A percentile compares a stretch with the other conserved stretches of the same genome.
phyloP scores from a whole-genome alignment of 1,284 basidiomycete species.

The Boletellus deceptivus region DNA sequence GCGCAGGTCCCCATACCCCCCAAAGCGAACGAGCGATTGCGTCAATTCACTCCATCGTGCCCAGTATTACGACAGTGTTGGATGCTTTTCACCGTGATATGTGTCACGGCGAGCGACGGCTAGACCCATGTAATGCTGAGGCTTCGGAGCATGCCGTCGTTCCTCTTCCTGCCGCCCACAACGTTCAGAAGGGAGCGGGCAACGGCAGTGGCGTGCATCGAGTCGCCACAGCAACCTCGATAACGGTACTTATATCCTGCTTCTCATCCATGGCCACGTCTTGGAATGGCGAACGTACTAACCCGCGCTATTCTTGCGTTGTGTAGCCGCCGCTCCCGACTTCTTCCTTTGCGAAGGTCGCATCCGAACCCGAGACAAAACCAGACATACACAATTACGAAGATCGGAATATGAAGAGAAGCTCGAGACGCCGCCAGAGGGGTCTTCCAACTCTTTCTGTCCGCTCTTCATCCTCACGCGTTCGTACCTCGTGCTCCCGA shows the following conservation, averaged over 20 bases:
- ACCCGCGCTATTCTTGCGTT: slow-evolving; percentile 14
- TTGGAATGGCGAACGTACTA: slow-evolving; percentile 19
- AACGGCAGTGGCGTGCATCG: slow-evolving; percentile 27
- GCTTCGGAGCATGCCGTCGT: slow-evolving; percentile 3
- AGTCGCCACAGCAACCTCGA: slow-evolving; percentile 33
- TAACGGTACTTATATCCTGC: slow-evolving; percentile 32
- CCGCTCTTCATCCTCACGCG: slow-evolving; percentile 10
- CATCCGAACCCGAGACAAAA: slow-evolving; percentile 6
- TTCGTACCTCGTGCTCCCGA: slow-evolving; percentile 16
- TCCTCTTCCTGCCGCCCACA: slow-evolving; percentile 2
- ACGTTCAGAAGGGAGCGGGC: slow-evolving; percentile 19
- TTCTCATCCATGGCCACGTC: slow-evolving; percentile 13
- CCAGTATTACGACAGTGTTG: slow-evolving; percentile 30
- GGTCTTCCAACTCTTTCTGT: slow-evolving; percentile 23
- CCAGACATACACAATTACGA: slow-evolving; percentile 11
- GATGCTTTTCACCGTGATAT: slow-evolving; percentile 20
- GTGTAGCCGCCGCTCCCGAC: slow-evolving; percentile 22
- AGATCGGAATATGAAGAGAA: slow-evolving; percentile 13
- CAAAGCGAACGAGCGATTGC: slow-evolving; percentile 14
- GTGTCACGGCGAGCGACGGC: slow-evolving; percentile 16
- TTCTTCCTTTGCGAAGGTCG: slow-evolving; percentile 17
- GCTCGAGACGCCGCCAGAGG: slow-evolving; percentile 13
- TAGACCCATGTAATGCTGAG: slow-evolving; percentile 16
- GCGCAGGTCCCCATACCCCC: slow-evolving; percentile 22
- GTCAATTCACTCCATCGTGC: slow-evolving; percentile 13